Evolutionary conservation across 495 filamentous ascomycete genomes (phyloP).

Genomic region (Opeltia flavorubescens): DNA sequence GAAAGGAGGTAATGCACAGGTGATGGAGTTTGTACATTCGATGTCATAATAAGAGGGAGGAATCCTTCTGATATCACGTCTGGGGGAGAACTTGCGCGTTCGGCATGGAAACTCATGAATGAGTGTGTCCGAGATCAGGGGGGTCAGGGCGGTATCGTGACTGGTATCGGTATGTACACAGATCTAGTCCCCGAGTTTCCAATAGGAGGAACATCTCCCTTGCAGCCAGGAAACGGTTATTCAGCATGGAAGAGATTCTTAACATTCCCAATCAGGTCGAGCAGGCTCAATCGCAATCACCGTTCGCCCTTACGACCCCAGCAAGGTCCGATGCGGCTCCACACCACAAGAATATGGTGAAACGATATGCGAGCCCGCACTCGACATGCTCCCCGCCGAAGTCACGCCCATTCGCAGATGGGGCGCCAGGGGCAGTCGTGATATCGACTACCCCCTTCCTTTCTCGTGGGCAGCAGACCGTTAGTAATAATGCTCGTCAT

Average conservation of each 20-base stretch:
- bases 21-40: not conserved
- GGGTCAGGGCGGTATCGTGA: not conserved
- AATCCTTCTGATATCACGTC: not conserved
- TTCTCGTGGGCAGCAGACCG: not conserved
- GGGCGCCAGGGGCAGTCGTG: not conserved
- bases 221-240: not conserved
- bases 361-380: not conserved
- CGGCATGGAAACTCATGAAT: not conserved
- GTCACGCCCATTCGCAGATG: not conserved
- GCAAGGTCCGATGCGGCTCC: not conserved
- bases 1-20: not conserved
- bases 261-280: not conserved
- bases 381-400: not conserved
- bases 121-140: conserved; percentile 1
- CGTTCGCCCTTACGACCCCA: not conserved
- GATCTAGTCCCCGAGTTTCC: no score
- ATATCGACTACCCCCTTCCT: not conserved
- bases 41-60: not conserved
- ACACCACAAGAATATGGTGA: not conserved
- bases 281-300: not conserved
- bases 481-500: not conserved
- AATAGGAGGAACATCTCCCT: not conserved
- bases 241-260: not conserved
- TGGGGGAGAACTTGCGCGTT: not conserved
- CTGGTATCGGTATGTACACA: not conserved